Base-by-base conservation (phyloP, 371 early-diverging fungal species). In the Encephalitozoon intestinalis region DNA sequence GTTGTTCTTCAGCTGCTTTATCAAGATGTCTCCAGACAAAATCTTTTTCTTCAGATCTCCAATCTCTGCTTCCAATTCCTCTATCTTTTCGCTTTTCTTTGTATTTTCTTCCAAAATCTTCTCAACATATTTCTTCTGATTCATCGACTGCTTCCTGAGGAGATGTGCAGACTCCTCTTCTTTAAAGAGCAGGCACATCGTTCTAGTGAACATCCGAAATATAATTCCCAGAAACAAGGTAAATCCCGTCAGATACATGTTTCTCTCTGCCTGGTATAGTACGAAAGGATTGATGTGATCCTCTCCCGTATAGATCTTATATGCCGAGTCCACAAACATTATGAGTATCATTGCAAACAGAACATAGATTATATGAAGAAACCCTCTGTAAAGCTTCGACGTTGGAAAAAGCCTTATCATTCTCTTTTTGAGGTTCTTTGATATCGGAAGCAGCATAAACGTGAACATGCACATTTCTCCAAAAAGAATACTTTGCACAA, bases 221-320 rank as follows among this genome's bases (percentile, higher is more conserved):
- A 75, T 69, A 8, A 80, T n/a, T 4, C n/a, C 54, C 8, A 73
- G 39, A 64, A 76, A 80, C 28, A 80, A 43, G 9, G 73, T 75
- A 67, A 80, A 77, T 1, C 73, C 80, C 12, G 68, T 68, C 18
- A 80, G 41, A 66, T 80, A 80, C 26, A 74, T 18, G 52, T 80
- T 80, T 49, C 78, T 41, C 34, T 78, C 67, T 53, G 78, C 58
- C 18, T 78, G 78, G 68, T 73, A 78, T 12, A 49, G 44, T 9
- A 78, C 34, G 12, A 73, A 18, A 21, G 58, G 52, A 37, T 51
- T 73, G 25, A n/a, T 28, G 5, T 34, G n/a, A 28, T 72, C 37
- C 34, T 49, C 40, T 5, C 46, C 26, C 21, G 63, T 69, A 23
- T 53, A 49, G 0, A 70, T 30, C 37, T 69, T 79, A 41, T 69